Evolutionary conservation across 192 early-diverging fungal species (phyloP), one percentile per base, ranked within the genome.

Genomic region (Phlyctochytrium arcticum): DNA sequence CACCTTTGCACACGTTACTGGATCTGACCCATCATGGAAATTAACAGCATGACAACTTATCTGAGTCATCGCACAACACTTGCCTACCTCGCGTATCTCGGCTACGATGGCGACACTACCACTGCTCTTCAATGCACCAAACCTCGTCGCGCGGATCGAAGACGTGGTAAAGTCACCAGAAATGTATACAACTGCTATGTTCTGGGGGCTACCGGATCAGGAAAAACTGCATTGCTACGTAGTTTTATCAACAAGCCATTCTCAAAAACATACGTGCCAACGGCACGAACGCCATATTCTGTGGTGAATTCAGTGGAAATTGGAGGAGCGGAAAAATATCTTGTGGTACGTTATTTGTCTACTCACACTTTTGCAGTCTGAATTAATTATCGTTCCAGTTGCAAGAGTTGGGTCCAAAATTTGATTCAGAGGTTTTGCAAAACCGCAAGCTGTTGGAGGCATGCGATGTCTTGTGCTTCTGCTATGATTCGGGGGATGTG

Each of bases 241-340:
- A 85, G 89, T 7, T 90, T 96, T 68, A 88, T 94, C 31, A 85
- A 93, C 57, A 92, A 94, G 54, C 85, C 88, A 17, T 96, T 92
- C 67, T 71, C 75, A 7, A 77, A 83, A 10, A 80, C 82, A 21
- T 93, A 95, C 71, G 67, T 74, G 61, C 88, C 92, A 0, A 92
- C 97, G 0, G 78, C 80, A 6, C 84, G 64, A 9, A 33, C 85
- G 47, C 76, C 87, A 2, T 90, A 90, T 59, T 86, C 83, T 32
- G 92, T 90, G 1, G 97, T 98, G 4, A 98, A 96, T 69, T 93
- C 95, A 5, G 92, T 97, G 2, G 93, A 98, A 59, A 90, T 95
- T 62, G 90, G 92, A 56, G 97, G 95, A 1, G 80, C 84, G 7
- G 95, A 96, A 62, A 95, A 94, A 60, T 96, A 98, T 69, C 72